Base-by-base conservation (phyloP, 2,329 filamentous ascomycete species). In the Xylaria sp. region DNA sequence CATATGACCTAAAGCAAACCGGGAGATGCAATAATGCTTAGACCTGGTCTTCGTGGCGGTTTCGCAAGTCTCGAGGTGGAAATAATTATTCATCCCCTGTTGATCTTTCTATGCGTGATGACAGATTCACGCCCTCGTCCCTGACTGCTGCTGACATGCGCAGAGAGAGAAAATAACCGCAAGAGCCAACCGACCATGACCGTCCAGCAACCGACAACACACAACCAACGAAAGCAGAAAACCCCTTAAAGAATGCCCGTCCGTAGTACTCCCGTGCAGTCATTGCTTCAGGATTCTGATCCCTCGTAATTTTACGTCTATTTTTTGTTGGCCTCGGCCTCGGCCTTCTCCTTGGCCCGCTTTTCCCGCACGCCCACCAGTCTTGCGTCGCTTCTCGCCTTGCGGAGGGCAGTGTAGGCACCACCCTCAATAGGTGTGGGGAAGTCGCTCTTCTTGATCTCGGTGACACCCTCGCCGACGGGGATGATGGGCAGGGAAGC, bases 341-440 rank as follows among this genome's bases (percentile, higher is more conserved):
- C 92, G 77, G 90, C 91, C 87, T 91, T 95, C 78, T 93, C 92
- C 88, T 91, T 92, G 77, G 87, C 90, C 80, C 96, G 91, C 94
- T 98, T 98, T 88, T 96, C 94, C 82, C 94, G 90, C 79, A 87
- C 87, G 84, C 96, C 96, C 73, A 87, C 83, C 79, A 92, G 86
- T 82, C 94, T 91, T 78, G 92, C 90, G 80, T 96, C 92, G 81
- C 89, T 90, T 84, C 96, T 91, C 75, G 92, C 90, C 76, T 91
- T 86, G 82, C 96, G 92, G 81, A 99, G 90, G 79, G 89, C 91
- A 81, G 87, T 86, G 90, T 92, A 98, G 73, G 94, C 96, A 82
- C 90, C 91, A 83, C 94, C 91, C 85, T 94, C 92, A 79, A 86
- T 76, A 71, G 88, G 82, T 82, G 90, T 86, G 82, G 91, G 90